Percentiles rank a stretch among this genome's conserved stretches.
phyloP scores from a whole-genome alignment of 306 rosid species.

The Ochetophila trinervis region DNA sequence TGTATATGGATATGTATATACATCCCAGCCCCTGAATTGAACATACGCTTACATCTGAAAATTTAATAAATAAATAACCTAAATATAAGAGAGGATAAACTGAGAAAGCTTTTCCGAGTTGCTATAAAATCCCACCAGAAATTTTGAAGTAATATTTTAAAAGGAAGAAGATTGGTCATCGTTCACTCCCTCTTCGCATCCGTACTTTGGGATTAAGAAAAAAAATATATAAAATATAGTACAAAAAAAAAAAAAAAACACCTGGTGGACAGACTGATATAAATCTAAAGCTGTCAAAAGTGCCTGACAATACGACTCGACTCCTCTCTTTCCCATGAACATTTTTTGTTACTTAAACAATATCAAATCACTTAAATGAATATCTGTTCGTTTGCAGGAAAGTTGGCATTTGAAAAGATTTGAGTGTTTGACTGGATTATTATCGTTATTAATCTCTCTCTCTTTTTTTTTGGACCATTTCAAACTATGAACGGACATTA shows the following conservation, averaged over 20 bases:
- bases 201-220: background rate
- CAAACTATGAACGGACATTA: too few species aligned
- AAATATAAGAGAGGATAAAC: too few species aligned
- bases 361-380: background rate
- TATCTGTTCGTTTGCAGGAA: background rate
- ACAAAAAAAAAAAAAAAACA: background rate
- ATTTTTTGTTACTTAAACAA: background rate
- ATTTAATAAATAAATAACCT: too few species aligned
- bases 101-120: too few species aligned
- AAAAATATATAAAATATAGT: background rate
- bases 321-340: background rate
- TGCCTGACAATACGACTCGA: background rate
- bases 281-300: background rate
- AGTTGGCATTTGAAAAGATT: background rate
- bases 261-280: background rate
- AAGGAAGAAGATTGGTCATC: too few species aligned
- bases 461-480: too few species aligned
- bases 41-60: too few species aligned
- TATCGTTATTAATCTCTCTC: background rate
- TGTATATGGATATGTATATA: too few species aligned
- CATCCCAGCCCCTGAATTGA: too few species aligned
- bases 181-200: background rate
- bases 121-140: too few species aligned
- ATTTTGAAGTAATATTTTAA: too few species aligned
- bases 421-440: constrained; percentile 11